Conservation (phyloP, 352 stramenopile genomes). For the Phytopythium delawarense region DNA sequence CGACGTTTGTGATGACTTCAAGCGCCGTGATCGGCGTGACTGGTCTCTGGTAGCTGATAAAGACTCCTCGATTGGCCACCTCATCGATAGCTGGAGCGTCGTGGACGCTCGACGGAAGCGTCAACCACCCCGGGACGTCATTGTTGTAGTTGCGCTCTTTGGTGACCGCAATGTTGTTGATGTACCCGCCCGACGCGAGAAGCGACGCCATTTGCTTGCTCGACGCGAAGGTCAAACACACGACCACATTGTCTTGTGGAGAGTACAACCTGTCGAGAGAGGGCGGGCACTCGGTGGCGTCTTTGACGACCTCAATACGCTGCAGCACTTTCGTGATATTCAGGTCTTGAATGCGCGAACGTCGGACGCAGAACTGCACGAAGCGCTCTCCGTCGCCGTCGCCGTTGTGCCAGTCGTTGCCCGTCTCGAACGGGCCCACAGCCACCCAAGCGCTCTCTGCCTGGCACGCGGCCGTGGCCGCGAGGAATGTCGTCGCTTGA, state of each 20-base stretch:
- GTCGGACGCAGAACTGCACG: neutral
- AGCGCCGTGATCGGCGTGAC: neutral
- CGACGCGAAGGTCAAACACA: neutral
- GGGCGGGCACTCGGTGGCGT: neutral
- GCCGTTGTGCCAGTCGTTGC: neutral
- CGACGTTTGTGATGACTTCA: neutral
- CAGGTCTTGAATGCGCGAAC: neutral
- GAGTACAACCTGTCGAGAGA: neutral
- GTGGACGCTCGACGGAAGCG: neutral
- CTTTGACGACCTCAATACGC: neutral
- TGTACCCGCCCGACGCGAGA: neutral
- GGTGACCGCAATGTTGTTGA: slow-evolving; percentile 1
- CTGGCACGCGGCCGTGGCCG: neutral
- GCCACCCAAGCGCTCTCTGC: neutral
- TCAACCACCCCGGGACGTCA: neutral
- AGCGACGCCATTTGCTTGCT: neutral
- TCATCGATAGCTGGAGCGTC: neutral
- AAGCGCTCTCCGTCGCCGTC: neutral
- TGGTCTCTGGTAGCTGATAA: slow-evolving; percentile 3
- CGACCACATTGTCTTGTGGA: neutral
- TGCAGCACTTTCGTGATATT: neutral
- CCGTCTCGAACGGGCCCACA: neutral
- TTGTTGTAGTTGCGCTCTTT: slow-evolving; percentile 6
- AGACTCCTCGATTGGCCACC: neutral
- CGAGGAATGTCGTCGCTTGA: neutral